phyloP scores from a whole-genome alignment of 805 yeast species.

The Spathaspora passalidarum region DNA sequence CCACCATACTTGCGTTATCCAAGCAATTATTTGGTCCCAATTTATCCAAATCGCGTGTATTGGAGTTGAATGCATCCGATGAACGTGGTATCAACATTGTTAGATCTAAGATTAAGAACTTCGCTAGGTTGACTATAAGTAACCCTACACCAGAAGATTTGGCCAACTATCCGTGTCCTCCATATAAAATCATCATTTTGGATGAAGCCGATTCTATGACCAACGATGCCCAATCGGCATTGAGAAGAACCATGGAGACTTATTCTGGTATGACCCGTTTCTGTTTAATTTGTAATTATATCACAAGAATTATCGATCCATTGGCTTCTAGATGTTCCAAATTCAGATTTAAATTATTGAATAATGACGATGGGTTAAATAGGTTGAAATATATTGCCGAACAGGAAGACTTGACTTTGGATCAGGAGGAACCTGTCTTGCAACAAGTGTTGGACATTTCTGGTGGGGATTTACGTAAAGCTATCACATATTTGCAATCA shows the following conservation, averaged over 20 bases:
- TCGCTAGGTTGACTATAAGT: constrained; percentile 82
- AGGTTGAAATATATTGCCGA: constrained; percentile 64
- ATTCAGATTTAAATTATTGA: constrained; percentile 82
- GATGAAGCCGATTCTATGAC: constrained; percentile 99
- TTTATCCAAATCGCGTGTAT: constrained; percentile 63
- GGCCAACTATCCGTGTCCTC: constrained; percentile 88
- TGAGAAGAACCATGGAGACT: constrained; percentile 66
- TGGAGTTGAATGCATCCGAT: constrained; percentile 86
- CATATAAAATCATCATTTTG: constrained; percentile 85
- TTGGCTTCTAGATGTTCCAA: constrained; percentile 95
- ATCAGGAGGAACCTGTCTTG: constrained; percentile 49
- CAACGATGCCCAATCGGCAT: constrained; percentile 91
- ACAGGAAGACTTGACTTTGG: constrained; percentile 25
- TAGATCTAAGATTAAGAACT: constrained; percentile 78
- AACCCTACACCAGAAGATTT: constrained; percentile 70
- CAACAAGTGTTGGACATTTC: constrained; percentile 67
- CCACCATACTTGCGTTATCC: constrained; percentile 81
- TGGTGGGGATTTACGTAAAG: constrained; percentile 88
- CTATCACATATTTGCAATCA: constrained; percentile 86
- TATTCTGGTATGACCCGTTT: constrained; percentile 86
- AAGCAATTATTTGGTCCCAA: constrained; percentile 73
- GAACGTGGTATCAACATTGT: constrained; percentile 89
- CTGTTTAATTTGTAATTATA: constrained; percentile 93
- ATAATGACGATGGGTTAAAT: constrained; percentile 62
- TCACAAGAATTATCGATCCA: constrained; percentile 95